Base-by-base conservation (phyloP, 176 grass and related monocot genomes). In the Cenchrus americanus region DNA sequence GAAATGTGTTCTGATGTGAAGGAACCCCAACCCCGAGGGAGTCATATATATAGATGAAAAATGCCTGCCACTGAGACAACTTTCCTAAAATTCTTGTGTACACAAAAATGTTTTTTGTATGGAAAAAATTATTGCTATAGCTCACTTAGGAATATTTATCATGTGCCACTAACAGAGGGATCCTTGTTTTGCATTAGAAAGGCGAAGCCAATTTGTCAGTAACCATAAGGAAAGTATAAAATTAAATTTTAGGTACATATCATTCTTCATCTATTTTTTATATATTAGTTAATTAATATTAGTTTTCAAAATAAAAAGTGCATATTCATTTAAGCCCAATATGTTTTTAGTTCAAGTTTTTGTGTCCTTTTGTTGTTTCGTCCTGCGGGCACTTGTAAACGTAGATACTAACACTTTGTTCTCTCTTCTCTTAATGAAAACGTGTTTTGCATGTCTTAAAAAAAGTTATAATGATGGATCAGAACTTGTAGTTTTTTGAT, bases 31-130 rank as follows among this genome's bases (percentile, higher is more conserved):
- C 27, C 27, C 27, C 27, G 4, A 10, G n/a, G 51, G 2, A 30
- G 27, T 66, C 18, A 10, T 13, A 66, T 80, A 66, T 80, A 80
- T 80, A 80, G 46, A 53, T 52, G 6, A 66, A 52, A 72, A 50
- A 5, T 12, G 48, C 11, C 13, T 17, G 3, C 2, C 2, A 9
- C 3, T 7, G 13, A 71, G 0, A 5, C n/a, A 49, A 4, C 26
- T 50, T 50, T 14, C 44, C 22, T 1, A 8, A 26, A 9, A 6
- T 71, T 1, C 5, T 47, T 21, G 8, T n/a, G 10, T 8, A 14
- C 22, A 15, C 17, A 21, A 48, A 17, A 11, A n/a, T 22, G 0
- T 19, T 13, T 54, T 63, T 10, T n/a, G n/a, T n/a, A n/a, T n/a
- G n/a, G 42, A 75, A 58, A 12, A 19, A 5, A 10, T 50, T 48